Base-by-base conservation (phyloP, 495 filamentous ascomycete genomes). In the Neurospora sp. region DNA sequence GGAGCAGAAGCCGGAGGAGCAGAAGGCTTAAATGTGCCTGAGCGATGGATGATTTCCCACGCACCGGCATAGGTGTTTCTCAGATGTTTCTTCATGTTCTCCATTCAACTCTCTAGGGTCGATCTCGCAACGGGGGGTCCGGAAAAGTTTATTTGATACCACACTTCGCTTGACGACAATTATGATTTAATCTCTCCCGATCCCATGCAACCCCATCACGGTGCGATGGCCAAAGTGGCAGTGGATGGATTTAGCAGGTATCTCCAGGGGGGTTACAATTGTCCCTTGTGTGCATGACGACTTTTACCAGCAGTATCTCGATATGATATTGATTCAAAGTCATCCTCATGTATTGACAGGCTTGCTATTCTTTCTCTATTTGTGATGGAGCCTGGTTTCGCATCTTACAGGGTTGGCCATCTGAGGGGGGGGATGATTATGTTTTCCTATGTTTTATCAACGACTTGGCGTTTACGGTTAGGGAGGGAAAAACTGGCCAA, bases 1-100 rank as follows among this genome's bases (percentile, higher is more conserved):
- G 74, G 87, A 88, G 72, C 86, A 89, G 73, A 89, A 88, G 81
- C 77, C 83, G 72, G 88, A 89, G 81, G 87, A 86, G 54, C 54
- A 62, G 78, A 88, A 86, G 79, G 85, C 85, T 79, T 87, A 87
- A 78, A 73, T 62, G 37, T 66, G 44, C 66, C 42, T 62, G 14
- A 27, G 40, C 37, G 69, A 48, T 48, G 31, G 40, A 73, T 70
- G 72, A 59, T 73, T 72, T 38, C 44, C 44, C 48, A 73, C 54
- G 54, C 42, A 62, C 48, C 72, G 71, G 70, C 71, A 69, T 76
- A 69, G 62, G 70, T 66, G 69, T 69, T 69, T 75, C 71, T 42
- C 69, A 44, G 72, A 69, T 38, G 73, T 73, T 44, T 73, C 75
- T 76, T 77, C 77, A 71, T 76, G 69, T 73, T 72, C 72, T 76